Conservation (phyloP, 2,329 filamentous ascomycete species). For the Fusarium sp. region DNA sequence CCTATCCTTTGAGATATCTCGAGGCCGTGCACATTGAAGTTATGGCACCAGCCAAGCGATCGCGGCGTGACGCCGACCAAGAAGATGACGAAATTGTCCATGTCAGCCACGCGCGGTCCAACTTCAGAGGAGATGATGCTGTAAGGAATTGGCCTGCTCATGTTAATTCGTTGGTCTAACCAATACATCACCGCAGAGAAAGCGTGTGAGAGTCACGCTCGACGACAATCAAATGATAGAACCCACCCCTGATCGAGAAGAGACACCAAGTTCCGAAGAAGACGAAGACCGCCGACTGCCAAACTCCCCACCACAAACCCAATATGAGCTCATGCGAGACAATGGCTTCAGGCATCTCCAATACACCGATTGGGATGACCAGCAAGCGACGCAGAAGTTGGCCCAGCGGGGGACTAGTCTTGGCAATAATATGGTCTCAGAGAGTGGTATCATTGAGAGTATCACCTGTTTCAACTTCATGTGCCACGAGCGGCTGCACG, state of each 20-base stretch:
- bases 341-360: slow-evolving; percentile 66
- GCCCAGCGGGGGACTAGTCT: slow-evolving; percentile 58
- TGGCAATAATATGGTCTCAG: slow-evolving; percentile 77
- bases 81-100: slow-evolving; percentile 50
- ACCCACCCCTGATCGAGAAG: slow-evolving; percentile 29
- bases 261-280: slow-evolving; percentile 43
- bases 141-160: slow-evolving; percentile 47
- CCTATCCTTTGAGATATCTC: slow-evolving; percentile 1
- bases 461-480: slow-evolving; percentile 94
- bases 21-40: slow-evolving; percentile 16
- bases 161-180: not conserved
- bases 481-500: slow-evolving; percentile 86
- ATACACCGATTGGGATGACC: slow-evolving; percentile 66
- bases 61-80: slow-evolving; percentile 49
- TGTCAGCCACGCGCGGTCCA: slow-evolving; percentile 54
- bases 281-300: slow-evolving; percentile 37
- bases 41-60: slow-evolving; percentile 55
- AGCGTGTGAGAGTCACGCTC: slow-evolving; percentile 49
- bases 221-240: slow-evolving; percentile 31
- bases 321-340: slow-evolving; percentile 70
- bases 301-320: slow-evolving; percentile 59
- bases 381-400: slow-evolving; percentile 71
- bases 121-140: slow-evolving; percentile 49
- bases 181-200: slow-evolving; percentile 39
- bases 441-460: slow-evolving; percentile 87